Conservation (phyloP, 148 eudicot species). For the Bassia scoparia region DNA sequence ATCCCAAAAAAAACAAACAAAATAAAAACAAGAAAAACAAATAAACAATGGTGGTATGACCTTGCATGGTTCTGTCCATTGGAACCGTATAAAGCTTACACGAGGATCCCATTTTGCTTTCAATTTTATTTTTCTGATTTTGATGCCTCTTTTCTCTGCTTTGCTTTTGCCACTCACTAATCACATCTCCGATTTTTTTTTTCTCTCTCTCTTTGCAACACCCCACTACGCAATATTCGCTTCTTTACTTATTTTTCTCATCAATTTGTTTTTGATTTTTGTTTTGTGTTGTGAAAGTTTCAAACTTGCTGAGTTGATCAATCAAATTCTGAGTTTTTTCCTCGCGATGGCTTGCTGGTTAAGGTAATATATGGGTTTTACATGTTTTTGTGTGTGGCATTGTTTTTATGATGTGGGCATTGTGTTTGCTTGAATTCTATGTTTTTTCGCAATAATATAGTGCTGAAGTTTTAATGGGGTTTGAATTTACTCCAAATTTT, state of each 20-base stretch:
- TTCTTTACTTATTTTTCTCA: not conserved
- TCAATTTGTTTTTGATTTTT: no score
- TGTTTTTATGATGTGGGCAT: constrained; percentile 19
- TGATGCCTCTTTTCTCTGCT: constrained; percentile 18
- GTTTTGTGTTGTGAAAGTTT: not conserved
- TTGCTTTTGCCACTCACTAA: constrained; percentile 28
- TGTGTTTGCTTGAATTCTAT: constrained; percentile 21
- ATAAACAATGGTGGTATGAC: not conserved
- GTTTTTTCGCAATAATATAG: not conserved
- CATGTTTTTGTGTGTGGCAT: constrained; percentile 15
- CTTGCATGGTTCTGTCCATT: constrained; percentile 39
- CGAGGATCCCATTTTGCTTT: constrained; percentile 50
- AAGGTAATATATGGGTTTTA: not conserved
- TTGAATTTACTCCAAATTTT: not conserved
- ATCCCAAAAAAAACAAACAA: not conserved
- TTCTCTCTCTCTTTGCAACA: constrained; percentile 7
- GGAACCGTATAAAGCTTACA: constrained; percentile 49
- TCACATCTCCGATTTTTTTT: constrained; percentile 16
- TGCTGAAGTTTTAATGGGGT: not conserved
- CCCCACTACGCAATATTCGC: constrained; percentile 9
- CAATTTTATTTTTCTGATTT: not conserved
- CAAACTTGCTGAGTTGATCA: constrained; percentile 7
- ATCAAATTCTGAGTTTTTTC: not conserved
- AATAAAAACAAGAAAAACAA: not conserved
- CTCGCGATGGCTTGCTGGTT: constrained; percentile 16